Evolutionary conservation across 2,329 filamentous ascomycete species (phyloP).

Genomic region (Botryosphaeria agaves): DNA sequence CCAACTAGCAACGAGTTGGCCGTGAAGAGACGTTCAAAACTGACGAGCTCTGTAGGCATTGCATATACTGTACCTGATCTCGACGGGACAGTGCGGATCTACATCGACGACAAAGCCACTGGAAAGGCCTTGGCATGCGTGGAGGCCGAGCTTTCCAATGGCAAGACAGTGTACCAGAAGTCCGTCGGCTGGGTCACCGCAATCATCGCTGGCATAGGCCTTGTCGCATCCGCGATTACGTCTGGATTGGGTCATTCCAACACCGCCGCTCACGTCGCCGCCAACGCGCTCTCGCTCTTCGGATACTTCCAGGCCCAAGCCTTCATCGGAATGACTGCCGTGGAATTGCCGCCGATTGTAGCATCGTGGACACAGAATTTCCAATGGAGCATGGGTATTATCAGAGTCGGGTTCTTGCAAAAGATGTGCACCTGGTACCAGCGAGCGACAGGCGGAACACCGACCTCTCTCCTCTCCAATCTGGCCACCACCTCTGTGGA

Average conservation of each 20-base stretch:
- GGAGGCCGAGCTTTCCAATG: slow-evolving; percentile 75
- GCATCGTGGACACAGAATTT: slow-evolving; percentile 94
- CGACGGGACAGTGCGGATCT: slow-evolving; percentile 68
- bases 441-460: slow-evolving; percentile 74
- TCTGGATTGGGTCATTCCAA: slow-evolving; percentile 86
- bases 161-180: slow-evolving; percentile 76
- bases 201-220: slow-evolving; percentile 66
- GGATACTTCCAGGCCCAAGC: slow-evolving; percentile 90
- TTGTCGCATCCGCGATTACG: slow-evolving; percentile 72
- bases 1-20: too few species aligned
- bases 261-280: slow-evolving; percentile 83
- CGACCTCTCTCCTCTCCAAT: slow-evolving; percentile 60
- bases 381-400: slow-evolving; percentile 96
- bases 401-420: slow-evolving; percentile 74
- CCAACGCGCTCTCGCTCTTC: slow-evolving; percentile 86
- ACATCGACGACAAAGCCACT: slow-evolving; percentile 54
- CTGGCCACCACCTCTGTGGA: slow-evolving; percentile 65
- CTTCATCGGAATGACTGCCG: slow-evolving; percentile 69
- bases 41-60: slow-evolving; percentile 33
- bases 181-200: slow-evolving; percentile 84
- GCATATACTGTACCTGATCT: slow-evolving; percentile 83
- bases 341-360: slow-evolving; percentile 73
- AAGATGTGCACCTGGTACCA: slow-evolving; percentile 90
- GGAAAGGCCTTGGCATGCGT: slow-evolving; percentile 62
- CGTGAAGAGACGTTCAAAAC: too few species aligned